Conservation (phyloP, 1,284 basidiomycete species). For the Laetiporus sulphureus region DNA sequence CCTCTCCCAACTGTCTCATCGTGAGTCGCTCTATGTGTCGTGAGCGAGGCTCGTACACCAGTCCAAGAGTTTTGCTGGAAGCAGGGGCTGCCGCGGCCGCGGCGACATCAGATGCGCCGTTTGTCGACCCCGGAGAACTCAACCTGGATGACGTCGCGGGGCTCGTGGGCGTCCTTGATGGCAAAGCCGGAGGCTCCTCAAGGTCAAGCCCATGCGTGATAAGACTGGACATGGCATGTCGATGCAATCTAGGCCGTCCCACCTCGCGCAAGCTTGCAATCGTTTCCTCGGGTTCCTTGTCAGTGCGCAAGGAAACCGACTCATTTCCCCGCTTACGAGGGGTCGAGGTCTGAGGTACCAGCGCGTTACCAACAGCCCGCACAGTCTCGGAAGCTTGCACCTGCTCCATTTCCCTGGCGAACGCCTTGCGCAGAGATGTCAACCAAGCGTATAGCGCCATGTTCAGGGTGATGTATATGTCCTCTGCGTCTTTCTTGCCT, state of each 20-base stretch:
- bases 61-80: conserved; percentile 11
- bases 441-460: conserved; percentile 77
- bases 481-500: conserved; percentile 51
- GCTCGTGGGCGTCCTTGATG: conserved; percentile 6
- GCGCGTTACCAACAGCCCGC: conserved; percentile 23
- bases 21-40: conserved; percentile 69
- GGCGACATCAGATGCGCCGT: conserved; percentile 6
- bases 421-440: conserved; percentile 64
- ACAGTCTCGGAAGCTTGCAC: conserved; percentile 51
- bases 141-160: conserved; percentile 6
- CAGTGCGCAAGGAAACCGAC: neutral
- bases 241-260: too few relatives aligned
- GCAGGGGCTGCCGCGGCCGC: neutral
- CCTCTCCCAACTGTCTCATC: conserved; percentile 81
- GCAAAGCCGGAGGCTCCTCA: conserved; percentile 1
- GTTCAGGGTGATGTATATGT: conserved; percentile 79
- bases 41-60: conserved; percentile 45
- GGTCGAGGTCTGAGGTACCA: conserved; percentile 9
- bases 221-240: too few relatives aligned
- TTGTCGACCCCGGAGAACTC: conserved; percentile 4
- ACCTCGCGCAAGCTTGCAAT: neutral
- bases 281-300: conserved; percentile 2
- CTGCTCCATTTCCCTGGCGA: conserved; percentile 71
- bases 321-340: conserved; percentile 20
- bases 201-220: neutral